Evolutionary conservation across 345 rosid genomes (phyloP), one percentile per base, ranked within the genome.

Genomic region (Salix purpurea): DNA sequence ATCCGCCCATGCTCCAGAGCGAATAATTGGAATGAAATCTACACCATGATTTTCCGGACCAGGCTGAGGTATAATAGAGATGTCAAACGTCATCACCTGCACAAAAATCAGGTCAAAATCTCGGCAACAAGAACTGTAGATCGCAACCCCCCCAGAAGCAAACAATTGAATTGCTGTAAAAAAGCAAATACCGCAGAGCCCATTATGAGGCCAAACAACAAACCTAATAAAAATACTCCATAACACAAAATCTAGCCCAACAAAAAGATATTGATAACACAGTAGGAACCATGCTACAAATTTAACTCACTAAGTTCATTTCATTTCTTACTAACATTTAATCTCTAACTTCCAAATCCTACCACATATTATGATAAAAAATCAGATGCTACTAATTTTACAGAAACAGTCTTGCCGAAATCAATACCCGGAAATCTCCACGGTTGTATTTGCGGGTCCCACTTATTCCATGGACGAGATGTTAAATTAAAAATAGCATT

Each of bases 1-100:
- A 76, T 91, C 95, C 73, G 92, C 82, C 84, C 92, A 92, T 71
- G 97, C 97, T 80, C 97, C 97, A 40, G 98, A 94, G 24, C 95
- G 97, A 69, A 91, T 77, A 68, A 72, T 73, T 21, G 94, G 97
- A 69, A 83, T 70, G 84, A 88, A 94, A 65, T 83, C 87, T 37
- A 82, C 32, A 26, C 67, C 85, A 8, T 61, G 72, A 79, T 82
- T 88, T 76, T 80, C 87, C 70, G 80, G 26, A 23, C 34, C 81
- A 4, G 81, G 80, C 66, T 81, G 83, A 56, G 85, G 82, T 82
- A 88, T 85, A 50, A 72, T 78, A 42, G 88, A 76, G 64, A 87
- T 56, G 76, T 85, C 89, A 24, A 81, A 85, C 24, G 82, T 65
- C 80, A 82, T 92, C 81, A 86, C 88, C 97, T 94, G 88, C 82